Conservation (phyloP, 192 early-diverging fungal species). For the Podila horticola region DNA sequence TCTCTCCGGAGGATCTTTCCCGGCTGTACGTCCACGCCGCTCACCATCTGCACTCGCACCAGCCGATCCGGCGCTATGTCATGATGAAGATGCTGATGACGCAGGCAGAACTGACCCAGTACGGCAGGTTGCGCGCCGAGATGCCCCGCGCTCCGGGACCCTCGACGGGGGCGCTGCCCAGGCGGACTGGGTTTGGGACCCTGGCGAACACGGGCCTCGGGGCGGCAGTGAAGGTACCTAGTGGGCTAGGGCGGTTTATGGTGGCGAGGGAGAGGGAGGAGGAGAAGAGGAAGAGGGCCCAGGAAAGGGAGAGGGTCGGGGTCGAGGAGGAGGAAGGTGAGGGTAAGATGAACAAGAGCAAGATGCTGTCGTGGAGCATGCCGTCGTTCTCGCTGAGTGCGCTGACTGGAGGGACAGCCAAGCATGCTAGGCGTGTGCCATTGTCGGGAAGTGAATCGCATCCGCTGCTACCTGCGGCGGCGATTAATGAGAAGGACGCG, state of each 20-base stretch:
- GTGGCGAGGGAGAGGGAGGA: background rate
- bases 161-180: conserved; percentile 32
- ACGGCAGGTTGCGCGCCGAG: conserved; percentile 35
- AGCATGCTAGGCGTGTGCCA: background rate
- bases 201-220: conserved; percentile 12
- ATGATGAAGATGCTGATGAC: conserved; percentile 53
- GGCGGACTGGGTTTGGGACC: conserved; percentile 31
- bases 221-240: conserved; percentile 5
- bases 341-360: conserved; percentile 5
- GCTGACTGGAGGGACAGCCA: background rate
- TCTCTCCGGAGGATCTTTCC: conserved; percentile 16
- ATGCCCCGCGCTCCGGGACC: conserved; percentile 44
- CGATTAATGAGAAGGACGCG: background rate
- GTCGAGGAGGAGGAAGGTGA: background rate
- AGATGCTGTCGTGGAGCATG: conserved; percentile 5
- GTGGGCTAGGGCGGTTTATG: conserved; percentile 17
- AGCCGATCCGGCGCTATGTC: conserved; percentile 38
- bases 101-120: conserved; percentile 35
- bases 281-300: background rate
- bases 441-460: background rate
- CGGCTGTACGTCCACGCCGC: conserved; percentile 43
- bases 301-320: background rate
- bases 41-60: conserved; percentile 47
- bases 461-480: background rate
- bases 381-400: background rate